Conservation (phyloP, 257 asterid genomes). For the Solanum chilense region DNA sequence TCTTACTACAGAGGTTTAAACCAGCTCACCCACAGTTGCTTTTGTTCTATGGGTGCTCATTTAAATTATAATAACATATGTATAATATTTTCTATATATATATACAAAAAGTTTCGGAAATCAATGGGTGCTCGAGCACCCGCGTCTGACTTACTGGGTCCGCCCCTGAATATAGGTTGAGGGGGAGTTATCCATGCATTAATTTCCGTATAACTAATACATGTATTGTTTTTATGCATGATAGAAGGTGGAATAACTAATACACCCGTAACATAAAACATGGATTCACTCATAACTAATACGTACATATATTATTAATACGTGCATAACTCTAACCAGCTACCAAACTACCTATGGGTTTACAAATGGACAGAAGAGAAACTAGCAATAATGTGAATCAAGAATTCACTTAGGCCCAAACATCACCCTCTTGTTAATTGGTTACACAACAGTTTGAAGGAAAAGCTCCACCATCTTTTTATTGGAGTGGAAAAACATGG, state of each 20-base stretch:
- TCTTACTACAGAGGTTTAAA: too few relatives aligned
- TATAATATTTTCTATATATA: too few relatives aligned
- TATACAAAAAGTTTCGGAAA: too few relatives aligned
- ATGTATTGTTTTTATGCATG: neutral
- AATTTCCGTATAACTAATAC: neutral
- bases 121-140: too few relatives aligned
- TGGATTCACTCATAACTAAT: too few relatives aligned
- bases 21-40: too few relatives aligned
- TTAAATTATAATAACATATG: too few relatives aligned
- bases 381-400: neutral
- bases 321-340: too few relatives aligned
- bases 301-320: neutral
- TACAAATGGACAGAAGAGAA: neutral
- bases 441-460: neutral
- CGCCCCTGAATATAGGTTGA: too few relatives aligned
- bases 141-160: too few relatives aligned
- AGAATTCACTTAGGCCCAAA: neutral
- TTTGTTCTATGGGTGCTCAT: too few relatives aligned
- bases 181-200: too few relatives aligned
- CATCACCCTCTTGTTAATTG: neutral
- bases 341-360: neutral
- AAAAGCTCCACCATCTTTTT: neutral
- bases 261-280: neutral
- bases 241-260: neutral
- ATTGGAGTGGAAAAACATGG: neutral